Base-by-base conservation (phyloP, 495 filamentous ascomycete species). In the Collariella sp. region DNA sequence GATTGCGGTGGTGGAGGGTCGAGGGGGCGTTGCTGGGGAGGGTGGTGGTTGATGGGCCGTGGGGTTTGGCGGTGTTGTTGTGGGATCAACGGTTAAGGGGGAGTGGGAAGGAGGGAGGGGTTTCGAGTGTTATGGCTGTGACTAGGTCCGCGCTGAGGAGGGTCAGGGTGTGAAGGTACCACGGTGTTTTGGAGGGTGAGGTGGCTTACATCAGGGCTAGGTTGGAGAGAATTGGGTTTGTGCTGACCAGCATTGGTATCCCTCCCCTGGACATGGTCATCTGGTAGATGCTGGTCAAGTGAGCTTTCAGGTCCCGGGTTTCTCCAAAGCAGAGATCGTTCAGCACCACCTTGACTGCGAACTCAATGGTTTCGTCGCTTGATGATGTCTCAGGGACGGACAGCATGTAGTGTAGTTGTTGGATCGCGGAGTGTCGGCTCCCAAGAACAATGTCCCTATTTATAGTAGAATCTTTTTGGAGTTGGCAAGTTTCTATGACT, bases 251-350 rank as follows among this genome's bases (percentile, higher is more conserved):
- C 12, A 12, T 23, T 0, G 29, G 4, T 12, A 61, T 24, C 0
- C 54, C 54, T 16, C 59, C 59, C 0, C 51, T 20, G 3, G 41
- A 9, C 19, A 24, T 15, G 1, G 33, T 33, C 41, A 61, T 57
- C 10, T 61, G 20, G 5, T 36, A 50, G 7, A 51, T 35, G 0
- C 33, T 42, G 15, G 51, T 22, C 11, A 57, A 26, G 18, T 61
- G 59, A 0, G 55, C 35, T 0, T 40, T 46, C 7, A 61, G 7
- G 15, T 52, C 41, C 5, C 48, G 33, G 0, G 34, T 44, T 9
- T 61, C 55, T 6, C 51, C 55, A 20, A 44, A 47, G 46, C 50
- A 61, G 3, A 61, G 46, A 12, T 57, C 59, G 36, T 34, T 61
- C 6, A 50, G 3, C 6, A 41, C 47, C 13, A 57, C 36, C 13